phyloP scores from a whole-genome alignment of 2,329 filamentous ascomycete genomes.

The Xylaria sp. region DNA sequence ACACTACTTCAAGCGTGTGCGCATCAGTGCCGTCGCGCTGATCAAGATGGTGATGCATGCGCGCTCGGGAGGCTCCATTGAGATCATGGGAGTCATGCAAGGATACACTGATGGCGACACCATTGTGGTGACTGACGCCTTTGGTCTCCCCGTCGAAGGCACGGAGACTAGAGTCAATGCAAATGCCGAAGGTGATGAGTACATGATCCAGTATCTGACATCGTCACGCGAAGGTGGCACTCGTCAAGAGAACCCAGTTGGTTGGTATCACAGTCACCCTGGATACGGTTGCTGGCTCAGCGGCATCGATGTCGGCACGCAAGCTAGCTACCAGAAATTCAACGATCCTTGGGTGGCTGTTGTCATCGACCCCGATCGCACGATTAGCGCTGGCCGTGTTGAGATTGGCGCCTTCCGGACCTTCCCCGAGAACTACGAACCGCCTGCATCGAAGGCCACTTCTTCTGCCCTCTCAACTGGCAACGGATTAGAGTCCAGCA shows the following conservation, averaged over 20 bases:
- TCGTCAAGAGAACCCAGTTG: constrained; percentile 83
- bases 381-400: constrained; percentile 88
- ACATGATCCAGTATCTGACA: constrained; percentile 82
- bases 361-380: constrained; percentile 93
- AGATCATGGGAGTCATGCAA: constrained; percentile 98
- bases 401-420: constrained; percentile 97
- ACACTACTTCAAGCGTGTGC: constrained; percentile 86
- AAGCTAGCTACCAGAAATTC: constrained; percentile 77
- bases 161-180: constrained; percentile 99
- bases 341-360: constrained; percentile 91
- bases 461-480: constrained; percentile 7
- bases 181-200: constrained; percentile 92
- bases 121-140: constrained; percentile 90
- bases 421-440: constrained; percentile 69
- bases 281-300: constrained; percentile 98
- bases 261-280: constrained; percentile 97
- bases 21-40: constrained; percentile 87
- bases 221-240: constrained; percentile 66
- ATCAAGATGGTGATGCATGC: constrained; percentile 99
- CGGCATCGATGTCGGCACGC: constrained; percentile 89
- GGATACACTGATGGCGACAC: constrained; percentile 82
- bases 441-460: constrained; percentile 25
- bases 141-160: constrained; percentile 89
- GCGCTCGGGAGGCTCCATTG: constrained; percentile 83
- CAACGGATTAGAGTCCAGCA: constrained; percentile 37